Evolutionary conservation across 129 eudicot species (phyloP), one percentile per base, ranked within the genome.

Genomic region (Centella asiatica): DNA sequence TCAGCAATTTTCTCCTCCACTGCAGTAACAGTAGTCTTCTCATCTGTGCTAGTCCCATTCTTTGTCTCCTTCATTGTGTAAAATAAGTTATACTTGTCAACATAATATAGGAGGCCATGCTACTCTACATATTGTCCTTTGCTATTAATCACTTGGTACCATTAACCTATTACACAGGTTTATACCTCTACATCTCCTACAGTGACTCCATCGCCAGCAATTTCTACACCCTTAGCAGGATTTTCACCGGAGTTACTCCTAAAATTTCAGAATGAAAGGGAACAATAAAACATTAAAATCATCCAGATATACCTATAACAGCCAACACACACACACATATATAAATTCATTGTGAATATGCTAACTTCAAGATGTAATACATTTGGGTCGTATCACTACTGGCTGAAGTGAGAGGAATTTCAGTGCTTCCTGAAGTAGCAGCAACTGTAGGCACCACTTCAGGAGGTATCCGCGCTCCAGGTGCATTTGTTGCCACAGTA

Each of bases 1-100:
- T 81, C 94, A 68, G 51, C 64, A n/a, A 72, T 60, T 72, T 73
- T 90, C 76, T 78, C 94, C 70, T 83, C 88, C 65, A 70, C 31
- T 61, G 73, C 72, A 72, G 73, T 68, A 44, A 48, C 34, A 57
- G 55, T 70, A 60, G 66, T 75, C 58, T 65, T 68, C 46, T 50
- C 77, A 31, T 72, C 34, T 28, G 54, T 60, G 69, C 52, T 77
- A 4, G 53, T 65, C 67, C 62, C 62, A 56, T 56, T 74, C 52
- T 75, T 72, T 28, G 47, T 56, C 64, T 82, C 90, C 98, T 84
- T 60, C 65, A 79, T 40, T 64, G 24, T 55, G 69, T 42, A 75
- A 62, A 65, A 52, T 20, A n/a, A 46, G 14, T 74, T 67, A n/a
- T 52, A 28, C 50, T 25, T 56, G 27, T 23, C 13, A 17, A n/a